Evolutionary conservation across 2,329 filamentous ascomycete species (phyloP).

Genomic region (Phaeosphaeria sp.): DNA sequence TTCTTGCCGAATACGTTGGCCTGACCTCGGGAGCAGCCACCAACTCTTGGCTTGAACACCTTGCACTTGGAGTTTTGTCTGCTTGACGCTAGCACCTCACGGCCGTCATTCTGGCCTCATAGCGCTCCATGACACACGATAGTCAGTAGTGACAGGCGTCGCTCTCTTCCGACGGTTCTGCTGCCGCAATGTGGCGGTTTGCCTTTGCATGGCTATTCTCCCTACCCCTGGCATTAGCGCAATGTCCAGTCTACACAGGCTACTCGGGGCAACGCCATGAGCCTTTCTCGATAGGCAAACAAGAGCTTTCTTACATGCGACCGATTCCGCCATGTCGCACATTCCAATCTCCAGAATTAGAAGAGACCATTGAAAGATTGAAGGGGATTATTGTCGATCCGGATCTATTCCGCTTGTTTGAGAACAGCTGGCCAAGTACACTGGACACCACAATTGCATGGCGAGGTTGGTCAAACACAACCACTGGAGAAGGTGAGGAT

Average conservation of each 20-base stretch:
- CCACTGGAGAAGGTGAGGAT: constrained; percentile 19
- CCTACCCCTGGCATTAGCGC: constrained; percentile 29
- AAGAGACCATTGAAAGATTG: constrained; percentile 46
- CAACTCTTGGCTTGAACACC: constrained; percentile 15
- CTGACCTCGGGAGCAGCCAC: neutral
- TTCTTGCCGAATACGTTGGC: neutral
- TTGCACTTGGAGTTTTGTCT: neutral
- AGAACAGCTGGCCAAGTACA: constrained; percentile 76
- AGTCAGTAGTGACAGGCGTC: neutral
- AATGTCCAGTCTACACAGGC: constrained; percentile 53
- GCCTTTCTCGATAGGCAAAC: constrained; percentile 50
- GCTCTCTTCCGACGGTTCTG: no score
- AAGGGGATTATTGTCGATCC: constrained; percentile 51
- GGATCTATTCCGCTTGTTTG: constrained; percentile 73
- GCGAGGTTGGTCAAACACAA: constrained; percentile 64
- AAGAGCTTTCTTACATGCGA: constrained; percentile 53
- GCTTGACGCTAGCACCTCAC: neutral
- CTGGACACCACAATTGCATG: constrained; percentile 76
- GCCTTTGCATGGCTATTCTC: constrained; percentile 13
- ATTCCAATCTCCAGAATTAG: constrained; percentile 51
- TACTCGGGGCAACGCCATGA: constrained; percentile 50
- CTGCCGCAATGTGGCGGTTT: constrained; percentile 15
- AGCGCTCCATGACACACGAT: neutral
- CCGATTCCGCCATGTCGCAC: constrained; percentile 55
- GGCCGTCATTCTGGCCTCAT: neutral